phyloP scores from a whole-genome alignment of 2,329 filamentous ascomycete species.

The Colletotrichum sp. region DNA sequence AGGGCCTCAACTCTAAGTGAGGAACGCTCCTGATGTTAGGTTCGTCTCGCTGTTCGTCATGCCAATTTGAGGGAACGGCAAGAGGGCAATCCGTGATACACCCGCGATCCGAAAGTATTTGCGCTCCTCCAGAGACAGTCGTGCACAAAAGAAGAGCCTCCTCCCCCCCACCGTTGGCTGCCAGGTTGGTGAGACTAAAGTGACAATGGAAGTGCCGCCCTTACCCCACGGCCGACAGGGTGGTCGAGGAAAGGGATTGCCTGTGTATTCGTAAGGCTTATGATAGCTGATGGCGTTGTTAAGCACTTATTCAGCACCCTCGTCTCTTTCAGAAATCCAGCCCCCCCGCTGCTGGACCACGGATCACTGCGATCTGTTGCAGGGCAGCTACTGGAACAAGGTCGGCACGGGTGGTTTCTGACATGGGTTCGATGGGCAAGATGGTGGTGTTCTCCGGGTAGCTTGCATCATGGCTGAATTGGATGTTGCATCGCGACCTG shows the following conservation, averaged over 20 bases:
- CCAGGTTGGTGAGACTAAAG: neutral
- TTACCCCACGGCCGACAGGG: neutral
- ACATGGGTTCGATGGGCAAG: neutral
- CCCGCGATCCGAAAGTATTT: neutral
- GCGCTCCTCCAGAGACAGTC: neutral
- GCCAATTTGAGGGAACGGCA: neutral
- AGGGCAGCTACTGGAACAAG: neutral
- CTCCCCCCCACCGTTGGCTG: neutral
- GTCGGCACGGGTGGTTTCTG: neutral
- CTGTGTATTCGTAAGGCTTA: slow-evolving; percentile 15
- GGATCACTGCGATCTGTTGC: neutral
- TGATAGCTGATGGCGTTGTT: neutral
- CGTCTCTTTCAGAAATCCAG: neutral
- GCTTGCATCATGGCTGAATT: neutral
- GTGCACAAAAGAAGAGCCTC: neutral
- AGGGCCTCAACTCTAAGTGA: neutral
- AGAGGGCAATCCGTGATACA: neutral
- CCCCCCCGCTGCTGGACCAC: neutral
- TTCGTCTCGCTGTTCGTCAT: neutral
- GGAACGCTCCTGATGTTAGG: neutral
- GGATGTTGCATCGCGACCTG: neutral
- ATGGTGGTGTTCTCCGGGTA: neutral
- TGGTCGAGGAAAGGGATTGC: neutral
- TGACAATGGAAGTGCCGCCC: neutral
- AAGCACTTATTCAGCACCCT: slow-evolving; percentile 18